These are phyloP conservation scores for Fusarium austroafricanum DNA, from an alignment of 2,329 filamentous ascomycete genomes.

Conservation along the genomic window DNA sequence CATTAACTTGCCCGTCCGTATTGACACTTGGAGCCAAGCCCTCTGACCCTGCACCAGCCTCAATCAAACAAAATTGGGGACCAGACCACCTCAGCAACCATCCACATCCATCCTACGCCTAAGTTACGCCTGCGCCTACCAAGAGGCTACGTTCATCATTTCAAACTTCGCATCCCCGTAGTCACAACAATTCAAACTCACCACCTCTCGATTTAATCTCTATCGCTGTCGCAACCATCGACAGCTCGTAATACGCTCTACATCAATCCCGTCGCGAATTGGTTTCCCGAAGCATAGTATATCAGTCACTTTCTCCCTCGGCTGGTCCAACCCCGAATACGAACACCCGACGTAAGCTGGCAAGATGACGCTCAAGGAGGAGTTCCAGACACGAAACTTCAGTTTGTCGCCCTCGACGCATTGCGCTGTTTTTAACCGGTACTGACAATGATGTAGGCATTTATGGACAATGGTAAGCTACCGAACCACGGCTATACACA, in stretches of 20 bases:
- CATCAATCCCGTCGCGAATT: slow-evolving; percentile 16
- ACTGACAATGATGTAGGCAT: slow-evolving; percentile 67
- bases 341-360: slow-evolving; percentile 46
- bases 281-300: background rate
- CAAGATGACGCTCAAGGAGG: slow-evolving; percentile 77
- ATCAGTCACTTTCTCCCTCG: slow-evolving; percentile 20
- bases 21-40: slow-evolving; percentile 41
- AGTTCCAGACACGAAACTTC: slow-evolving; percentile 79
- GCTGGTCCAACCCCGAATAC: slow-evolving; percentile 34
- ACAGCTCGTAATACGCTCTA: slow-evolving; percentile 27
- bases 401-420: slow-evolving; percentile 62
- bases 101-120: slow-evolving; percentile 10
- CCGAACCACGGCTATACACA: slow-evolving; percentile 12
- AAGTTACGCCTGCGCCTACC: slow-evolving; percentile 31
- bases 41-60: slow-evolving; percentile 40
- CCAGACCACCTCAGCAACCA: slow-evolving; percentile 29
- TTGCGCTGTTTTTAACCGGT: slow-evolving; percentile 5
- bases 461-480: slow-evolving; percentile 78
- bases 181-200: slow-evolving; percentile 33
- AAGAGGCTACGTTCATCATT: slow-evolving; percentile 52
- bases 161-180: slow-evolving; percentile 35
- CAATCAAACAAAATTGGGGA: slow-evolving; percentile 47
- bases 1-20: slow-evolving; percentile 6
- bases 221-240: slow-evolving; percentile 37
- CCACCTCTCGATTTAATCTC: slow-evolving; percentile 15